phyloP scores from a whole-genome alignment of 768 basidiomycete genomes.

The Lepiota venenata region DNA sequence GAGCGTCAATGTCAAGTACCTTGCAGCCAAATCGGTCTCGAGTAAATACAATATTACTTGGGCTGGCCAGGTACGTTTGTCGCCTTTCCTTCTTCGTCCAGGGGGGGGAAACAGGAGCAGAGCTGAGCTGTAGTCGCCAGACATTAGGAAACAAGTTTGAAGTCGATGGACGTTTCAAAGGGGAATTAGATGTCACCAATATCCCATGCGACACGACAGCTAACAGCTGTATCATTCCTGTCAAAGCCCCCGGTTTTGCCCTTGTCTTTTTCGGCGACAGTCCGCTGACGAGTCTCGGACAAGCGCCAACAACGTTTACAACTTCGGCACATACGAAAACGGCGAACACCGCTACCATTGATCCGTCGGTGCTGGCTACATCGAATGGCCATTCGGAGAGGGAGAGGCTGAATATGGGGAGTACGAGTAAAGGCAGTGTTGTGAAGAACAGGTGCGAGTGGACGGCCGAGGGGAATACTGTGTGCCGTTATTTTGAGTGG shows the following conservation, averaged over 20 bases:
- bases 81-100: neutral
- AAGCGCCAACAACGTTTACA: slow-evolving; percentile 41
- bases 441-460: slow-evolving; percentile 12
- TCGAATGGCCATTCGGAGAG: slow-evolving; percentile 39
- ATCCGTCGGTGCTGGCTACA: slow-evolving; percentile 51
- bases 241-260: slow-evolving; percentile 71
- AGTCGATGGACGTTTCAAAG: slow-evolving; percentile 66
- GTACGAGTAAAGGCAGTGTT: slow-evolving; percentile 22
- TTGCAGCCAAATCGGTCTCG: slow-evolving; percentile 51
- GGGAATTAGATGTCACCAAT: slow-evolving; percentile 49
- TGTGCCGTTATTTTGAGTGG: slow-evolving; percentile 6
- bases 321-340: slow-evolving; percentile 56
- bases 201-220: slow-evolving; percentile 53
- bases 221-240: slow-evolving; percentile 54
- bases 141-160: slow-evolving; percentile 60
- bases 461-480: neutral
- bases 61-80: slow-evolving; percentile 61
- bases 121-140: slow-evolving; percentile 23
- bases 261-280: slow-evolving; percentile 60
- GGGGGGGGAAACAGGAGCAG: too few relatives aligned
- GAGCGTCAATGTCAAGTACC: slow-evolving; percentile 52
- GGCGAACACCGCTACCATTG: slow-evolving; percentile 54
- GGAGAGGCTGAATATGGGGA: slow-evolving; percentile 15
- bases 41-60: slow-evolving; percentile 69
- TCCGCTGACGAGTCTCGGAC: slow-evolving; percentile 16